Base-by-base conservation (phyloP, 176 grass and related monocot genomes). In the Pontederia paniculata region DNA sequence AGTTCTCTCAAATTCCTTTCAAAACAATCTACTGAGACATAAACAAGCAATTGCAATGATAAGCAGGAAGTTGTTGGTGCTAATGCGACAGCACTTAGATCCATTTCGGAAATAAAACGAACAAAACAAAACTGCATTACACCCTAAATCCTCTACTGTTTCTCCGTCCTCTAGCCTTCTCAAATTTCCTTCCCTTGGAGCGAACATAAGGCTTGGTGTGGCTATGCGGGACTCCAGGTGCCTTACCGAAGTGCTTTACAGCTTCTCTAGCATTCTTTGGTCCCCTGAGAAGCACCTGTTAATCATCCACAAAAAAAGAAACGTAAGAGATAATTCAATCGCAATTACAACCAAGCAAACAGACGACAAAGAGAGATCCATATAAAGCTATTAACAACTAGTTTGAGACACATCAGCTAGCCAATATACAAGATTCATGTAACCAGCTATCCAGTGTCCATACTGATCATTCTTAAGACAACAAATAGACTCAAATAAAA, bases 221-320 rank as follows among this genome's bases (percentile, higher is more conserved):
- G 44, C 67, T 70, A 15, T 70, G 67, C 48, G 67, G 67, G 21
- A 70, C 67, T 15, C 67, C 54, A 58, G 67, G 67, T 13, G 67
- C 67, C 44, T 70, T 70, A 41, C 54, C 67, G 15, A 58, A 70
- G 67, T 70, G 54, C 43, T 49, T 70, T 21, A 70, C 54, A 37
- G 67, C 67, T 58, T 70, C 67, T 21, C 54, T 48, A 41, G 67
- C 67, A 58, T 70, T 70, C 67, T 58, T 70, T 70, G 67, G 67
- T 14, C 67, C 67, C 67, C 54, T 48, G 4, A 70, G 43, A 17
- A 70, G 67, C 48, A 70, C 44, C 67, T 70, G 43, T 4, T 18
- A 41, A 48, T 31, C 17, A 7, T 17, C 1, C 12, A 18, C 42
- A 41, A 42, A 20, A 1, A 44, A 44, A 14, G 12, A 8, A 44